Percentiles rank a stretch among this genome's conserved stretches.
These are phyloP conservation scores for Anthoceros angustus DNA, from an alignment of 225 moss, liverwort and hornwort species.

Conservation along the genomic window DNA sequence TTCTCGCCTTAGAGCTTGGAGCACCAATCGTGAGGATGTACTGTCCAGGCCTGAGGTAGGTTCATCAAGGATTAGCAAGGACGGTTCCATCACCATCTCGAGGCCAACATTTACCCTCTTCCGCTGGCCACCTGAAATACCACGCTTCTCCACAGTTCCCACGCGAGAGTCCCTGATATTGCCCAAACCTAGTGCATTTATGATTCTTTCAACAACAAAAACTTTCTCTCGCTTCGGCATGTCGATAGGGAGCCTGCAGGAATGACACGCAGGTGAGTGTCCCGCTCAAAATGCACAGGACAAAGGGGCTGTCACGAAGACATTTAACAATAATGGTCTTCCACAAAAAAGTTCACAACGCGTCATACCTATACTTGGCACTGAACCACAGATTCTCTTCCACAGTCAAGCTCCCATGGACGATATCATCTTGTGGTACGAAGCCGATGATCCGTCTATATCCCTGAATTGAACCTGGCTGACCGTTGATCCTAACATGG, in stretches of 20 bases:
- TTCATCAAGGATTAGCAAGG: slow-evolving; percentile 73
- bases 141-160: slow-evolving; percentile 76
- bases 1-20: slow-evolving; percentile 72
- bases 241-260: slow-evolving; percentile 52
- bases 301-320: not conserved
- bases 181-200: slow-evolving; percentile 77
- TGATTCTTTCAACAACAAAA: slow-evolving; percentile 73
- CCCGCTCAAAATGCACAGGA: not conserved
- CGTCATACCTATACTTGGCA: slow-evolving; percentile 59
- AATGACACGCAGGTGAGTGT: not conserved
- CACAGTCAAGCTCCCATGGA: slow-evolving; percentile 77
- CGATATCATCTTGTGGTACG: slow-evolving; percentile 95
- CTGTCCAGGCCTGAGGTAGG: slow-evolving; percentile 96
- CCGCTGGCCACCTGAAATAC: slow-evolving; percentile 82
- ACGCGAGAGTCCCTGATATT: slow-evolving; percentile 78
- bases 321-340: not conserved
- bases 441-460: slow-evolving; percentile 82
- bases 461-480: slow-evolving; percentile 55
- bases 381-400: slow-evolving; percentile 92
- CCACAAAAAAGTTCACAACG: not conserved
- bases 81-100: slow-evolving; percentile 92
- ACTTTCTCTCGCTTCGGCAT: slow-evolving; percentile 68
- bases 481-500: slow-evolving; percentile 64
- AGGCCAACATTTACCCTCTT: slow-evolving; percentile 84
- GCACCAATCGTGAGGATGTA: slow-evolving; percentile 77